phyloP scores from a whole-genome alignment of 345 rosid genomes.

The Gossypium longicalyx region DNA sequence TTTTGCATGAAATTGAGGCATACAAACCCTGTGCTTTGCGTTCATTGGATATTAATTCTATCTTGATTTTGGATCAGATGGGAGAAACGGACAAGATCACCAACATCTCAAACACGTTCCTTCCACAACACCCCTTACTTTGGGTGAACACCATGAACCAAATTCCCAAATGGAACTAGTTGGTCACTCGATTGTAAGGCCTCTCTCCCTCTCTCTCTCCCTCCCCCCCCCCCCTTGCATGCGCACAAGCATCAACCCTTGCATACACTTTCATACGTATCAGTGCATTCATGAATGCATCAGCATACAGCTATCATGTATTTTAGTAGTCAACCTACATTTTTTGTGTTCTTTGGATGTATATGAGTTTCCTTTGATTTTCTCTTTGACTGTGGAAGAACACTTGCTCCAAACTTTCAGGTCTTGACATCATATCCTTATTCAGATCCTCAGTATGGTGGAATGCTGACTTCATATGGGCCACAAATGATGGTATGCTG shows the following conservation, averaged over 20 bases:
- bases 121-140: constrained; percentile 20
- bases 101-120: constrained; percentile 25
- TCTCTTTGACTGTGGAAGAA: neutral
- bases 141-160: constrained; percentile 35
- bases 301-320: neutral
- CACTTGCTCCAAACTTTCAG: constrained; percentile 30
- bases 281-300: neutral
- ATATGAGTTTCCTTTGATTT: constrained; percentile 7
- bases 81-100: constrained; percentile 28
- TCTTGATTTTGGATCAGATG: constrained; percentile 30
- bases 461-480: constrained; percentile 38
- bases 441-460: constrained; percentile 48
- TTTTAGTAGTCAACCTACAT: neutral
- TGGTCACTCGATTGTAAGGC: constrained; percentile 61
- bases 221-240: neutral
- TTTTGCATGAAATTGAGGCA: neutral
- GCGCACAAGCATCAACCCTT: neutral
- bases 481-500: constrained; percentile 50
- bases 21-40: neutral
- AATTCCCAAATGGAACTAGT: constrained; percentile 58
- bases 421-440: constrained; percentile 53
- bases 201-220: constrained; percentile 14
- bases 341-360: neutral
- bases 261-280: neutral
- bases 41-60: constrained; percentile 11